phyloP scores from a whole-genome alignment of 1,139 yeast genomes.

The Casaregolazyma lundiana region DNA sequence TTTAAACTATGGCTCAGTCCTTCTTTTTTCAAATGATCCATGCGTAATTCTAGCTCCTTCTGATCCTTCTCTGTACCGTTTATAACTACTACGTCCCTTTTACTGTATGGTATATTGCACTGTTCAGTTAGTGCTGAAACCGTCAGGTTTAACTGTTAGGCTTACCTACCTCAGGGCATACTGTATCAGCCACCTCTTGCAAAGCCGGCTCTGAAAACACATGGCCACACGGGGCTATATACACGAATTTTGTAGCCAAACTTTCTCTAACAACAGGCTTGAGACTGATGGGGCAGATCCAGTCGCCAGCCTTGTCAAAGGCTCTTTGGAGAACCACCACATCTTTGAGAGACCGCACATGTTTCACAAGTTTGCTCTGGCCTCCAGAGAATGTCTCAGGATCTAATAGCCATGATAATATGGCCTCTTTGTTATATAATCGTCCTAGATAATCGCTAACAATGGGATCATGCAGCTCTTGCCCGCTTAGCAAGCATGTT shows the following conservation, averaged over 20 bases:
- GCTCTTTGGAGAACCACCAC: conserved; percentile 43
- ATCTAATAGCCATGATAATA: conserved; percentile 53
- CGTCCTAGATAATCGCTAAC: conserved; percentile 71
- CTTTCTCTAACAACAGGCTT: conserved; percentile 34
- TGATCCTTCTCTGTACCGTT: conserved; percentile 32
- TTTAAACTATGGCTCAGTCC: conserved; percentile 50
- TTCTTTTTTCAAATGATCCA: conserved; percentile 30
- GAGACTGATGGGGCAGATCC: conserved; percentile 53
- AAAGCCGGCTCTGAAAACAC: conserved; percentile 42
- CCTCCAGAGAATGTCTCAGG: conserved; percentile 32
- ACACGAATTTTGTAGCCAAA: conserved; percentile 38
- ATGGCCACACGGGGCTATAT: conserved; percentile 54
- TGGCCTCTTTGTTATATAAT: conserved; percentile 63
- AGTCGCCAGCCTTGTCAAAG: conserved; percentile 25
- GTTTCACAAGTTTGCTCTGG: conserved; percentile 31
- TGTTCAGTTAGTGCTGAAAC: conserved; percentile 46
- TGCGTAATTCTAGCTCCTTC: conserved; percentile 34
- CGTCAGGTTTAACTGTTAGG: too few relatives aligned
- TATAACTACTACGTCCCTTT: conserved; percentile 35
- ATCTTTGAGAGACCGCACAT: conserved; percentile 48
- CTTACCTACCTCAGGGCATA: conserved; percentile 33
- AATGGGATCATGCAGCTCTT: conserved; percentile 43
- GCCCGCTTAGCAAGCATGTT: conserved; percentile 42
- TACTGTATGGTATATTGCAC: conserved; percentile 26
- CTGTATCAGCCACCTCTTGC: conserved; percentile 26